phyloP scores from a whole-genome alignment of 257 asterid species.

The Solanum tarapatanum region DNA sequence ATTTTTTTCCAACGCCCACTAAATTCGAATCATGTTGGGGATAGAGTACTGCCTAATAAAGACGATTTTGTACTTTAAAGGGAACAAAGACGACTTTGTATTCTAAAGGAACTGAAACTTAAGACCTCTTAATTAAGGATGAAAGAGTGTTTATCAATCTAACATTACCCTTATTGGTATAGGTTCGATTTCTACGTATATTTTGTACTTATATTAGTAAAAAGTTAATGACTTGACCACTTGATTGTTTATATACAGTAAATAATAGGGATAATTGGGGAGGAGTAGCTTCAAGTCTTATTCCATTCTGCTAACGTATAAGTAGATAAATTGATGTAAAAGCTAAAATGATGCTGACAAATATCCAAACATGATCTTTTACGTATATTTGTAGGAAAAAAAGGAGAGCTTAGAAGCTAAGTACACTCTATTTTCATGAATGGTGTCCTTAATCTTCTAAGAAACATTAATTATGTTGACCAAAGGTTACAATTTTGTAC shows the following conservation, averaged over 20 bases:
- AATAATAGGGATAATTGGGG: neutral
- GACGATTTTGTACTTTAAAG: no score
- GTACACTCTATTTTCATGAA: neutral
- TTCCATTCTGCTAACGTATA: neutral
- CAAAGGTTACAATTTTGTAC: neutral
- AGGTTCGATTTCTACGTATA: neutral
- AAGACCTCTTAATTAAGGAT: no score
- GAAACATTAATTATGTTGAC: neutral
- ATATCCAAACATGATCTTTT: neutral
- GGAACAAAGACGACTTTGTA: no score
- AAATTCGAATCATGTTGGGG: no score
- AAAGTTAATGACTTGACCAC: neutral
- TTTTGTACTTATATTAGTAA: neutral
- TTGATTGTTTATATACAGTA: neutral
- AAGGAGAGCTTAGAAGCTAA: neutral
- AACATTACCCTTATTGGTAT: no score
- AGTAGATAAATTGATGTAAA: neutral
- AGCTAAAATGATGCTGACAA: neutral
- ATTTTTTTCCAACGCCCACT: no score
- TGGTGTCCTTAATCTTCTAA: neutral
- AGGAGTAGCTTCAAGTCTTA: neutral
- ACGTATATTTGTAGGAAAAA: neutral
- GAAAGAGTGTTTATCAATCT: no score
- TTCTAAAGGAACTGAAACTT: no score
- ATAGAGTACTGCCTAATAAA: no score